Conservation (phyloP, 805 yeast species). For the Naumovozyma baii region DNA sequence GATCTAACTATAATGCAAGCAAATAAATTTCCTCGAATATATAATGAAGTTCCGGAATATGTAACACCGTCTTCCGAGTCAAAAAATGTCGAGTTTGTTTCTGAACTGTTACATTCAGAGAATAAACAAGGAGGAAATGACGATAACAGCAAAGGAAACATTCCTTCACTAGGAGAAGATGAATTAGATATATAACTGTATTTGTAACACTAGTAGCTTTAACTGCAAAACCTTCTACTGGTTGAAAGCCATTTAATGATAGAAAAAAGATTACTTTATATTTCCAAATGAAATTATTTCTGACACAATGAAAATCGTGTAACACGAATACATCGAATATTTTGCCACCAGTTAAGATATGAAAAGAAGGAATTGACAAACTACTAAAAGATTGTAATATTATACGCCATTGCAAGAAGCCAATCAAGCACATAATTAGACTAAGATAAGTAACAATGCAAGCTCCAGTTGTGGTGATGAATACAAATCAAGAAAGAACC, state of each 20-base stretch:
- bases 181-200: background rate
- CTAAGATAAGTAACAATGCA: background rate
- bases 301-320: too few species aligned
- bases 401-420: background rate
- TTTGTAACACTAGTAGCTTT: too few species aligned
- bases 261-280: too few species aligned
- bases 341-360: background rate
- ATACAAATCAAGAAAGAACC: constrained; percentile 86
- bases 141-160: too few species aligned
- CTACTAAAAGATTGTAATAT: too few species aligned
- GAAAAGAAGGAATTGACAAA: background rate
- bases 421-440: background rate
- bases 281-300: too few species aligned
- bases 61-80: too few species aligned
- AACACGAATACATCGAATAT: too few species aligned
- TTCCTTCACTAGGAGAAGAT: background rate
- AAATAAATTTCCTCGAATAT: constrained; percentile 11
- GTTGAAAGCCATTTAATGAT: too few species aligned
- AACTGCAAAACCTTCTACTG: too few species aligned
- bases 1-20: constrained; percentile 24
- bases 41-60: constrained; percentile 18
- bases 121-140: background rate
- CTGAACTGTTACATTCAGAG: background rate
- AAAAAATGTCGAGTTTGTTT: too few species aligned
- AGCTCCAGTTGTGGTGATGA: constrained; percentile 76